phyloP scores from a whole-genome alignment of 164 flowering plant genomes.

The Warburgia ugandensis region DNA sequence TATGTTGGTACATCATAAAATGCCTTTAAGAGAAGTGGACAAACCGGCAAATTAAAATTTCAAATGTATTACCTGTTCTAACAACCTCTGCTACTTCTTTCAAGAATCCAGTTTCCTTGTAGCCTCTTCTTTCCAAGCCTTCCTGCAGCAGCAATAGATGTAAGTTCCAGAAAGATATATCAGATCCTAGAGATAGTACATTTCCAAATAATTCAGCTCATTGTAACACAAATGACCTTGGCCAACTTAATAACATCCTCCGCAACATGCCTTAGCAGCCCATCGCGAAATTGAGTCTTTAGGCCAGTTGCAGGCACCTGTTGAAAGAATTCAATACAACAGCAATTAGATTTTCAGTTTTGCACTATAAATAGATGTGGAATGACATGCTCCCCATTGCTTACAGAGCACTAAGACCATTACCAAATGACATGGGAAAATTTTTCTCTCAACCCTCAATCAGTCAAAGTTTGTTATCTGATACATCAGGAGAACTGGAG shows the following conservation, averaged over 20 bases:
- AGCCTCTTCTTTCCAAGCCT: conserved; percentile 96
- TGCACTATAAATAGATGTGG: too few relatives aligned
- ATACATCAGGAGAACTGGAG: too few relatives aligned
- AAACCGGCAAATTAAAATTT: background rate
- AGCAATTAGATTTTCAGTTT: conserved; percentile 10
- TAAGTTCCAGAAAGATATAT: background rate
- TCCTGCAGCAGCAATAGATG: conserved; percentile 33
- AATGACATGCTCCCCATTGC: too few relatives aligned
- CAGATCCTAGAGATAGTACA: background rate
- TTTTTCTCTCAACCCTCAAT: too few relatives aligned
- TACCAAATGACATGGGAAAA: too few relatives aligned
- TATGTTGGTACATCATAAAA: too few relatives aligned
- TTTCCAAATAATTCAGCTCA: background rate
- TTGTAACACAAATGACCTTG: conserved; percentile 38
- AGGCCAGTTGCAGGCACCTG: conserved; percentile 86
- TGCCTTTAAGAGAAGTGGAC: too few relatives aligned
- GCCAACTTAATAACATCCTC: conserved; percentile 77
- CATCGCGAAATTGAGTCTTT: conserved; percentile 90
- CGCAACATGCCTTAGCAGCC: conserved; percentile 75
- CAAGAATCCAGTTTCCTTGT: conserved; percentile 78
- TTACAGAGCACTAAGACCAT: too few relatives aligned
- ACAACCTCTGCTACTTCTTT: conserved; percentile 87
- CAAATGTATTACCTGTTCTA: conserved; percentile 49
- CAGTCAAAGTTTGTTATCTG: too few relatives aligned
- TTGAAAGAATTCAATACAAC: background rate